These are phyloP conservation scores for Pezicula rhizophila DNA, from an alignment of 2,329 filamentous ascomycete species.

Conservation along the genomic window DNA sequence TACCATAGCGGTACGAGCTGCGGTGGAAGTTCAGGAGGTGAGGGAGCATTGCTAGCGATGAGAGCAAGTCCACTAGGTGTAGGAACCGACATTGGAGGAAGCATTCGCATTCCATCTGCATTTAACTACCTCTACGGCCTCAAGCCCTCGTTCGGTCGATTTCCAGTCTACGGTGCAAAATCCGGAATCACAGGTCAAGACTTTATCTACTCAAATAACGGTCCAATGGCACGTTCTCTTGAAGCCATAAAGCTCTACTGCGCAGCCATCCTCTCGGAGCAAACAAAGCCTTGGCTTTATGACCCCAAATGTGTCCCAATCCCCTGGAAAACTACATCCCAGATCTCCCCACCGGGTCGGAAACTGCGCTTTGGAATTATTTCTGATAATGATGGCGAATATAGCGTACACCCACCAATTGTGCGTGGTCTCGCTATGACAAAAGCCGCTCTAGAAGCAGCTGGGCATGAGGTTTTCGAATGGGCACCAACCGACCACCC, in stretches of 20 bases:
- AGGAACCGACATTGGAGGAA: conserved; percentile 30
- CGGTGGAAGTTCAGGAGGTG: conserved; percentile 24
- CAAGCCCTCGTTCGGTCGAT: conserved; percentile 33
- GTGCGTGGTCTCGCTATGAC: conserved; percentile 29
- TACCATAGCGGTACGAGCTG: conserved; percentile 22
- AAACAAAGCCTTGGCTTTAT: conserved; percentile 29
- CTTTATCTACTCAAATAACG: conserved; percentile 32
- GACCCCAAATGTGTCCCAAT: conserved; percentile 33
- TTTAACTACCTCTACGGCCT: conserved; percentile 33
- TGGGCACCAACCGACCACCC: conserved; percentile 28
- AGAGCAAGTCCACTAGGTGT: conserved; percentile 23
- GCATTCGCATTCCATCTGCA: conserved; percentile 31
- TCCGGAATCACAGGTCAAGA: conserved; percentile 33
- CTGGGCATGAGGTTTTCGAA: conserved; percentile 32
- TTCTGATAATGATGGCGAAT: conserved; percentile 28
- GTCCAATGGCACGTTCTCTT: conserved; percentile 31
- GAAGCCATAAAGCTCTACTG: conserved; percentile 30
- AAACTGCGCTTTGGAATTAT: conserved; percentile 33
- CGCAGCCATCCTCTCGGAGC: conserved; percentile 27
- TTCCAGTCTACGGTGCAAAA: conserved; percentile 30
- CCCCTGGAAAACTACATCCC: conserved; percentile 30
- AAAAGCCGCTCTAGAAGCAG: conserved; percentile 26
- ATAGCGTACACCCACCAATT: conserved; percentile 32
- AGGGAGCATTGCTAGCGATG: conserved; percentile 24
- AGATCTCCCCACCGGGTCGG: conserved; percentile 28